phyloP scores from a whole-genome alignment of 2,329 filamentous ascomycete genomes.

The Fusarium odoratissimum region DNA sequence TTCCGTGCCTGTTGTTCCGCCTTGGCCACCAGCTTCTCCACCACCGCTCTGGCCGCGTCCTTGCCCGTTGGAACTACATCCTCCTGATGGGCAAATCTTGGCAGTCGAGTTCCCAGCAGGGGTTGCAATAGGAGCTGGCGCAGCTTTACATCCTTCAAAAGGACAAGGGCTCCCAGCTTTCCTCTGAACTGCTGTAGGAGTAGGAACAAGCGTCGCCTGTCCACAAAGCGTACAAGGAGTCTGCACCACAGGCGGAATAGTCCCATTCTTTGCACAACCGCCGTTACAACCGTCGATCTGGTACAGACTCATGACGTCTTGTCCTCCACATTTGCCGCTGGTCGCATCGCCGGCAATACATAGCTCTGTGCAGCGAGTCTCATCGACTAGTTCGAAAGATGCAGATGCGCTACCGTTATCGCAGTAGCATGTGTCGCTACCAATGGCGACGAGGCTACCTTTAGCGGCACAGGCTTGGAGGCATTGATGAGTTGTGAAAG shows the following conservation, averaged over 20 bases:
- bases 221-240: slow-evolving; percentile 15
- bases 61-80: neutral
- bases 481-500: slow-evolving; percentile 29
- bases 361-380: slow-evolving; percentile 30
- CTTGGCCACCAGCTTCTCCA: neutral
- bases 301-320: slow-evolving; percentile 23
- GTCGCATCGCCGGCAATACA: slow-evolving; percentile 33
- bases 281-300: slow-evolving; percentile 9
- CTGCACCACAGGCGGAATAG: slow-evolving; percentile 11
- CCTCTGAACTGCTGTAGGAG: neutral
- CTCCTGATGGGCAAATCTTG: slow-evolving; percentile 5
- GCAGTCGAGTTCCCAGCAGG: slow-evolving; percentile 23
- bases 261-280: neutral
- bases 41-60: neutral
- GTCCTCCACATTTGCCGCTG: slow-evolving; percentile 44
- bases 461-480: slow-evolving; percentile 15
- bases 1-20: neutral
- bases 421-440: slow-evolving; percentile 41
- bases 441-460: slow-evolving; percentile 41
- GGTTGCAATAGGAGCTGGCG: slow-evolving; percentile 5
- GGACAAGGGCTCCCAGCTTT: slow-evolving; percentile 4
- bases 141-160: slow-evolving; percentile 14
- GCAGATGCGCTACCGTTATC: slow-evolving; percentile 9
- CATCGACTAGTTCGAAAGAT: slow-evolving; percentile 29
- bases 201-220: neutral